phyloP scores from a whole-genome alignment of 2,329 filamentous ascomycete genomes.

The Orbilia javanica region DNA sequence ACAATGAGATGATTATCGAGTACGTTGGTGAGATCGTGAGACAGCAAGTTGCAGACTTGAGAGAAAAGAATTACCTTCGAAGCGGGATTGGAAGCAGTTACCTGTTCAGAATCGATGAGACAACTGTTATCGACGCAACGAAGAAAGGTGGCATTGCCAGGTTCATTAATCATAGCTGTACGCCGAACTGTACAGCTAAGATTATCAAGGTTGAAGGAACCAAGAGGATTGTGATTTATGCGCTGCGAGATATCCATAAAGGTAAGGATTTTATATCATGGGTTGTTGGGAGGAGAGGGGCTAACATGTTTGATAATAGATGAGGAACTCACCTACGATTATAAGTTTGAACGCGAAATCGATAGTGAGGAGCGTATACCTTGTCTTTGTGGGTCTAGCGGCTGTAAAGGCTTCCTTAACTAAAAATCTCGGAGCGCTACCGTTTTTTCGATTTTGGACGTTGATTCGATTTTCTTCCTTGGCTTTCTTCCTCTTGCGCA shows the following conservation, averaged over 20 bases:
- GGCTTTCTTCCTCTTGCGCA: background rate
- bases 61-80: constrained; percentile 90
- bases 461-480: background rate
- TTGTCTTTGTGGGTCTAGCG: constrained; percentile 93
- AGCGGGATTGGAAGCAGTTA: constrained; percentile 98
- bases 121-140: constrained; percentile 96
- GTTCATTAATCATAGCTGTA: constrained; percentile 99
- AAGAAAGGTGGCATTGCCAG: constrained; percentile 98
- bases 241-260: constrained; percentile 90
- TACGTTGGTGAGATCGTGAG: constrained; percentile 98
- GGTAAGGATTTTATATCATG: constrained; percentile 73
- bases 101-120: constrained; percentile 97
- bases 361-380: constrained; percentile 95
- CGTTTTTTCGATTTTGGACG: background rate
- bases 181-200: constrained; percentile 98
- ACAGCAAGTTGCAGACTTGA: constrained; percentile 96
- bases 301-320: constrained; percentile 71
- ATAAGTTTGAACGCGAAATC: constrained; percentile 98
- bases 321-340: constrained; percentile 99
- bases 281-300: background rate
- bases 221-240: constrained; percentile 99
- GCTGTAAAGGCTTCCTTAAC: constrained; percentile 99
- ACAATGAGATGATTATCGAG: constrained; percentile 99
- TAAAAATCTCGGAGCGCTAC: constrained; percentile 66
- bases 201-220: constrained; percentile 99